Evolutionary conservation across 1,284 basidiomycete genomes (phyloP), one percentile per base, ranked within the genome.

Genomic region (Ceraceosorus guamensis): DNA sequence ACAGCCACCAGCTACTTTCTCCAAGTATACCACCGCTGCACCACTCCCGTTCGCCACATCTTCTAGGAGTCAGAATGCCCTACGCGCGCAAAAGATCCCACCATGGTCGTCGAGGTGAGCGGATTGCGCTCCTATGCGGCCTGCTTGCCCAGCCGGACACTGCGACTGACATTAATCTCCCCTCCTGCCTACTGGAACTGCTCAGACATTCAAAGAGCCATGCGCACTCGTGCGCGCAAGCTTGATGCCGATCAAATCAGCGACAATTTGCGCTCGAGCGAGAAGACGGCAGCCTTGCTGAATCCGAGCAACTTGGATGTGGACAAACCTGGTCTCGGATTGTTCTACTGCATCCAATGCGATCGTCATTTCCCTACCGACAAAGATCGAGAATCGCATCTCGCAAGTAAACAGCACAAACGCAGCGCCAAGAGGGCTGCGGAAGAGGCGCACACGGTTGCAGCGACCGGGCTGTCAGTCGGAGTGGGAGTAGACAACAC

Each of bases 261-360:
- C 49, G 63, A 59, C 35, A 74, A 68, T 52, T 64, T 75, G 34
- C 61, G 61, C 52, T 57, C 68, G 39, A 57, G 62, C n/a, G 53
- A 61, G 43, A 67, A 65, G 63, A 64, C 66, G 35, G 61, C 62
- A 16, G 63, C 39, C 24, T 61, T 72, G 35, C 65, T 68, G 46
- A 62, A 68, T n/a, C 73, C 73, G 14, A 60, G 61, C 8, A 62
- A 67, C 55, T 62, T 75, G 45, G 71, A 76, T 48, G 59, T 70
- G 13, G 71, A 75, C 52, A 70, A 70, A 58, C 65, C 73, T n/a
- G 74, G 74, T 55, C 65, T 76, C 48, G 74, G 74, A 39, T 67
- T 71, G 30, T 75, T 74, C 58, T 75, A 76, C 62, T 76, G 74
- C 52, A 65, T 75, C 35, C 66, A 70, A 45, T 76, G 74, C 60